Evolutionary conservation across 176 grass and related monocot genomes (phyloP), one percentile per base, ranked within the genome.

Genomic region (Juncus inflexus): DNA sequence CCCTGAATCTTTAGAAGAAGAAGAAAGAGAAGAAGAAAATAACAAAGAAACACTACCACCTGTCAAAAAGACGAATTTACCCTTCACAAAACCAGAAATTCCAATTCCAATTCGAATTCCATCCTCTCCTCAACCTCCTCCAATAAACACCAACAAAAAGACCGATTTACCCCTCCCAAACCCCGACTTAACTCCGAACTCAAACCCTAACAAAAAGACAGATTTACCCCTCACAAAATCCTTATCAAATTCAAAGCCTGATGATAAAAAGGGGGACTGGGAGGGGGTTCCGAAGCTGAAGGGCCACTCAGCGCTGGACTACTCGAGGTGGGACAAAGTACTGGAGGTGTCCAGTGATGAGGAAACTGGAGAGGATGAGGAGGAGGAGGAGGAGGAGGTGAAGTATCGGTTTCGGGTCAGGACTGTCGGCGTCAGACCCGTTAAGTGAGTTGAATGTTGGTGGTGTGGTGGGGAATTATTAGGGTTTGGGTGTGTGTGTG

Each of bases 281-380:
- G 81, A 83, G 15, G 47, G 86, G 41, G 78, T 95, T 2, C 59
- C 80, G 56, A 97, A 97, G 81, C 92, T 84, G 28, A 97, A 97
- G 80, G 87, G 87, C 0, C 92, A 97, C 78, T 86, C 92, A 51
- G 75, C 84, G 14, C 84, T 97, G 66, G 87, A 97, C 74, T 97
- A 97, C 70, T 97, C 87, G 1, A 82, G 90, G 64, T 97, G 92
- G 92, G 92, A 97, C 42, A 91, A 78, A 47, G 85, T 97, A 35
- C 77, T 89, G 78, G 82, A 89, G 52, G 92, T 78, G 69, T 97
- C 80, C 0, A 97, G 87, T 63, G 92, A 89, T 38, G 84, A 96
- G 3, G 91, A 90, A 3, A 60, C 72, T 16, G 92, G 91, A 3
- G 86, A 95, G 19, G 83, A 85, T 3, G 87, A 78, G 3, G 87